Conservation (phyloP, 108 stramenopile species). For the Nannochloropsis oceanica region DNA sequence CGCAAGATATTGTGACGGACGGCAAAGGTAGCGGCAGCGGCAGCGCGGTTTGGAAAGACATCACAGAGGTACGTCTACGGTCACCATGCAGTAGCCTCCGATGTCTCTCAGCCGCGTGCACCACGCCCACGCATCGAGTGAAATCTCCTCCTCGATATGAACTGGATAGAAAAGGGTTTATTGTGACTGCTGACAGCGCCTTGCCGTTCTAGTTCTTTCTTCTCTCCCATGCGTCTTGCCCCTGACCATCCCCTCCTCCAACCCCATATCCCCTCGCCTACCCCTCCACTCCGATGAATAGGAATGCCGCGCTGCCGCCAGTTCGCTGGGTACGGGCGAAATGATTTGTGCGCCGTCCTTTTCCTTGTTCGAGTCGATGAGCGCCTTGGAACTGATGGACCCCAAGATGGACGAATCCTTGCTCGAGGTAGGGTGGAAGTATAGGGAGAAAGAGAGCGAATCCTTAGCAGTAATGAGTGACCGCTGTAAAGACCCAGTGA, state of each 20-base stretch:
- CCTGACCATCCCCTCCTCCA: no score
- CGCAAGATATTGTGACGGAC: background rate
- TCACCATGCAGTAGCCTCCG: background rate
- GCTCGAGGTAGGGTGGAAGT: background rate
- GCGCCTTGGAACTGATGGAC: conserved; percentile 63
- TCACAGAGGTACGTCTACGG: background rate
- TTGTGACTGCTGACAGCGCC: no score
- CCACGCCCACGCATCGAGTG: background rate
- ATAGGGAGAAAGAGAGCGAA: no score
- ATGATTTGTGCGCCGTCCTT: conserved; percentile 43
- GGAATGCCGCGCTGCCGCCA: conserved; percentile 24
- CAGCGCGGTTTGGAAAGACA: background rate
- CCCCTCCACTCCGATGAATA: background rate
- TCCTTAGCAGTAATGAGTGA: no score
- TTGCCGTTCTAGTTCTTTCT: background rate
- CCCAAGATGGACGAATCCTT: conserved; percentile 53
- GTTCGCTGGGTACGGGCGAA: conserved; percentile 30
- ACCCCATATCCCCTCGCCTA: no score
- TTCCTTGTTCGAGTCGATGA: conserved; percentile 62
- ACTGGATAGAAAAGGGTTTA: no score
- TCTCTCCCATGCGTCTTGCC: no score
- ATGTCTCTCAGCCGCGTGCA: background rate
- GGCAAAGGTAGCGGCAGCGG: background rate
- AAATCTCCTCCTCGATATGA: background rate
- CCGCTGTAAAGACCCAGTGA: background rate